A percentile compares a stretch with the other conserved stretches of the same genome.
phyloP scores from a whole-genome alignment of 2,329 filamentous ascomycete species.

The Botrytis squamosa region DNA sequence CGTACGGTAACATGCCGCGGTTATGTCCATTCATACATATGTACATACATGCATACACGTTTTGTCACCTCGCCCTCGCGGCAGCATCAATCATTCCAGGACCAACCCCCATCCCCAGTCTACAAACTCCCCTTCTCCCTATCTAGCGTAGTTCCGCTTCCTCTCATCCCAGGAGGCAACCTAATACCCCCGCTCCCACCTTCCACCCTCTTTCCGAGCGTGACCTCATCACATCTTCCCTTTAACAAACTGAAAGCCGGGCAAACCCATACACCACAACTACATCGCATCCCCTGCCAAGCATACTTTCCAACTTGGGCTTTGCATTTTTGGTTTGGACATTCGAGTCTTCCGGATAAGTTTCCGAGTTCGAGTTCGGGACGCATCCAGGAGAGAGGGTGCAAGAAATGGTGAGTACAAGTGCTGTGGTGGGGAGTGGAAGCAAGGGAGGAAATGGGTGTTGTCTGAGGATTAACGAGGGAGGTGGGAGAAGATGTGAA shows the following conservation, averaged over 20 bases:
- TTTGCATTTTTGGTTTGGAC: constrained; percentile 74
- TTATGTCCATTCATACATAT: not conserved
- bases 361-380: constrained; percentile 75
- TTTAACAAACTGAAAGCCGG: constrained; percentile 85
- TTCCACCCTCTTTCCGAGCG: constrained; percentile 24
- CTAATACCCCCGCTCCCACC: constrained; percentile 47
- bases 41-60: not conserved
- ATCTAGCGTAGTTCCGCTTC: constrained; percentile 32
- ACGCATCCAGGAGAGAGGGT: constrained; percentile 95
- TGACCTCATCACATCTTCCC: constrained; percentile 72
- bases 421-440: constrained; percentile 35
- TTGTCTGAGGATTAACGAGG: constrained; percentile 23
- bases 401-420: constrained; percentile 87
- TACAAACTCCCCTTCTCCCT: constrained; percentile 18
- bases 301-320: constrained; percentile 89
- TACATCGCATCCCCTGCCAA: constrained; percentile 94
- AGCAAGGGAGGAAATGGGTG: constrained; percentile 34
- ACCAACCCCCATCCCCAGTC: not conserved
- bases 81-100: no score
- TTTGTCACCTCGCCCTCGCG: no score
- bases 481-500: constrained; percentile 31
- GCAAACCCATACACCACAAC: constrained; percentile 85
- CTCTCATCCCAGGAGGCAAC: constrained; percentile 51
- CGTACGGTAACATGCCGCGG: no score
- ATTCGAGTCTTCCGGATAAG: constrained; percentile 80